Conservation (phyloP, 2,329 filamentous ascomycete genomes). For the Fusarium tupiense region DNA sequence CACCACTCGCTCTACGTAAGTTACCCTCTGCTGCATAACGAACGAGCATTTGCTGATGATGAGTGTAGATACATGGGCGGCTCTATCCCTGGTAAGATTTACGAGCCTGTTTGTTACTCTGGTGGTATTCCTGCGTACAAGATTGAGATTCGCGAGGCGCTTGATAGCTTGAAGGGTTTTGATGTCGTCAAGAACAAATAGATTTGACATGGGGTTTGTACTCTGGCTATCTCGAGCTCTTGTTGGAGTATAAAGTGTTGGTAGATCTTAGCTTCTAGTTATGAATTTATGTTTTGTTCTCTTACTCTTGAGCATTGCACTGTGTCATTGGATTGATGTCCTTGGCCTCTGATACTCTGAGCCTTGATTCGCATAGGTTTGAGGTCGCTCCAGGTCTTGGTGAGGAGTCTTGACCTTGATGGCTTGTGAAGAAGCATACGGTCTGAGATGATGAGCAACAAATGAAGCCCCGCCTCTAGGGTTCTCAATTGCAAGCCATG, state of each 20-base stretch:
- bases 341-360: background rate
- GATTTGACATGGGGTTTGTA: background rate
- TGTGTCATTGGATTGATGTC: background rate
- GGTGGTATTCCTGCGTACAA: slow-evolving; percentile 53
- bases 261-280: background rate
- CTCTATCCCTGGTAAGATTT: slow-evolving; percentile 62
- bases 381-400: fast-evolving
- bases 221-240: background rate
- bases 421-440: background rate
- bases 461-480: fast-evolving
- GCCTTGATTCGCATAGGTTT: background rate
- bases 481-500: fast-evolving
- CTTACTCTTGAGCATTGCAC: background rate
- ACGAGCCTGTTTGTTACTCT: slow-evolving; percentile 61
- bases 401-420: background rate
- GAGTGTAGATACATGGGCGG: slow-evolving; percentile 66
- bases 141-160: slow-evolving; percentile 32
- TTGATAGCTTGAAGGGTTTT: slow-evolving; percentile 34
- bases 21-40: background rate
- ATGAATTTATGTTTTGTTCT: background rate
- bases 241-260: background rate
- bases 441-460: background rate
- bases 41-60: background rate
- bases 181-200: slow-evolving; percentile 30
- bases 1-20: slow-evolving; percentile 46